Base-by-base conservation (phyloP, 495 filamentous ascomycete species). In the Jackrogersella multiformis region DNA sequence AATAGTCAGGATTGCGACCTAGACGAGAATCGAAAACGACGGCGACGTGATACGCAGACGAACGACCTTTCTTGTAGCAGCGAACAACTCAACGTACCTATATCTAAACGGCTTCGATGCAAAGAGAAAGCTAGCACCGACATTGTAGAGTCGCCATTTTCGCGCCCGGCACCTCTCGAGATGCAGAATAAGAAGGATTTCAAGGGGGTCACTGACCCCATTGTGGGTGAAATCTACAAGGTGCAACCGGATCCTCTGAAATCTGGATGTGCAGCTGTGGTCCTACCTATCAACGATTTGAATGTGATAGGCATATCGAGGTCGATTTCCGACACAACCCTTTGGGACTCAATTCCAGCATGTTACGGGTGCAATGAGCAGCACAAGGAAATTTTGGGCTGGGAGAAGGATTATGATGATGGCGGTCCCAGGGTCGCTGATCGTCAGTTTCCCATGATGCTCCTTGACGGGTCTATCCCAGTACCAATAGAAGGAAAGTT, bases 331-430 rank as follows among this genome's bases (percentile, higher is more conserved):
- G 39, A 62, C 3, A 62, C 59, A 4, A 15, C 2, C n/a, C 28
- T 62, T 18, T 6, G 1, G 30, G 35, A n/a, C 4, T 45, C 10
- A 8, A 45, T 62, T 15, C 59, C 59, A 4, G 9, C 38, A 32
- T 62, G 59, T 12, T 62, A 62, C 7, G 12, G 8, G 16, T 48
- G 46, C 26, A 20, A 62, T 30, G 32, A 36, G 20, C 18, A 18
- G 10, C 5, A 13, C 13, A 28, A n/a, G n/a, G n/a, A n/a, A n/a
- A n/a, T n/a, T n/a, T n/a, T n/a, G n/a, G n/a, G n/a, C n/a, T n/a
- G n/a, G n/a, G n/a, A n/a, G n/a, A n/a, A n/a, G n/a, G n/a, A n/a
- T n/a, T n/a, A n/a, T n/a, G n/a, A n/a, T n/a, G n/a, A n/a, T n/a
- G n/a, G n/a, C n/a, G n/a, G n/a, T n/a, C n/a, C n/a, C n/a, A n/a